These are phyloP conservation scores for Arachnomyces sp. DNA, from an alignment of 2,329 filamentous ascomycete species.

Conservation along the genomic window DNA sequence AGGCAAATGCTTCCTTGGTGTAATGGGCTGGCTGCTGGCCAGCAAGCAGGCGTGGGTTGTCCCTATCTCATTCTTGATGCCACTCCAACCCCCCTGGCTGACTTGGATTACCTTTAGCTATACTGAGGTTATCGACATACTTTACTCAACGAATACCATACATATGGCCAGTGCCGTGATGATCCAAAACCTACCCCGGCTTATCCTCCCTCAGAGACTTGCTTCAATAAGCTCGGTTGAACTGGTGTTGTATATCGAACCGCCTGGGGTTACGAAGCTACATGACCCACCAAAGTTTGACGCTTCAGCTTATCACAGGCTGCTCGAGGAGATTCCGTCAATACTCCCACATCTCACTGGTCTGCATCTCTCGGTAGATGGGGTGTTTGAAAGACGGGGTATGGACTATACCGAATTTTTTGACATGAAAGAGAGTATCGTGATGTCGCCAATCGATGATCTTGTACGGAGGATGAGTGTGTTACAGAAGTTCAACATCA, in stretches of 20 bases:
- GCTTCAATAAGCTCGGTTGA: constrained; percentile 5
- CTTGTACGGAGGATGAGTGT: too few species aligned
- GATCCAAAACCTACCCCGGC: constrained; percentile 1
- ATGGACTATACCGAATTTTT: too few species aligned
- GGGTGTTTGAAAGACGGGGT: neutral
- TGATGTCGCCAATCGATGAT: too few species aligned
- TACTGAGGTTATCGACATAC: constrained; percentile 21
- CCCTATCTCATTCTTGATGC: too few species aligned
- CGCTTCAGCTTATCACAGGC: constrained; percentile 5
- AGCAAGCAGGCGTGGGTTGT: constrained; percentile 23
- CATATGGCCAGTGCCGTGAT: constrained; percentile 13
- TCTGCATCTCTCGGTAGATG: constrained; percentile 5
- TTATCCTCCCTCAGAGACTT: constrained; percentile 6
- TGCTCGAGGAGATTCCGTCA: constrained; percentile 4
- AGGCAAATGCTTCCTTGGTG: constrained; percentile 15
- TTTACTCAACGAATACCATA: constrained; percentile 24
- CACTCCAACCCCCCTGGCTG: too few species aligned
- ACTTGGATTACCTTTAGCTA: constrained; percentile 3
- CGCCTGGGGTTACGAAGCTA: neutral
- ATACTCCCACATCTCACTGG: constrained; percentile 4
- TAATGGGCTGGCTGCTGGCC: constrained; percentile 24
- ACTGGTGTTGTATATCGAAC: constrained; percentile 6
- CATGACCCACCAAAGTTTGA: constrained; percentile 1
- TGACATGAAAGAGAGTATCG: too few species aligned
- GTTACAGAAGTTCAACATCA: too few species aligned